Evolutionary conservation across 495 filamentous ascomycete species (phyloP).

Genomic region (Penicillium macrosclerotiorum): DNA sequence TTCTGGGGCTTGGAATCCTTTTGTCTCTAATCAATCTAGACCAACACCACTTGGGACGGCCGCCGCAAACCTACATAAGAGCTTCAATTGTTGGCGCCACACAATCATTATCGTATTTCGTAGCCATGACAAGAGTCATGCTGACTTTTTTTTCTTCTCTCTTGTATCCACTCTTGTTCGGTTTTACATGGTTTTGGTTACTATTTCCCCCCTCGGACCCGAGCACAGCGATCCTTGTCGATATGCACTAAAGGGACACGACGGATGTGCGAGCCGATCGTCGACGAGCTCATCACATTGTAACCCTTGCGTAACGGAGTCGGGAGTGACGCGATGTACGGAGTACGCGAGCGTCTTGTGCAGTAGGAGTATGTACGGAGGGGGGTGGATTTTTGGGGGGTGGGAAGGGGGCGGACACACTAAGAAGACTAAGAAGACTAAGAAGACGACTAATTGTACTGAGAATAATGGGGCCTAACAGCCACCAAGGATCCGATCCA

Average conservation of each 20-base stretch:
- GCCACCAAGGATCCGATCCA: not conserved
- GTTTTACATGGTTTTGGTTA: not conserved
- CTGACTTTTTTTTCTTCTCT: not conserved
- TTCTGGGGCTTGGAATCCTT: not conserved
- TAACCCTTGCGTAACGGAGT: conserved; percentile 44
- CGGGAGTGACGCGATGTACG: conserved; percentile 19
- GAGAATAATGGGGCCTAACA: too few relatives aligned
- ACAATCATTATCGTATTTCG: too few relatives aligned
- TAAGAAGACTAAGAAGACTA: too few relatives aligned
- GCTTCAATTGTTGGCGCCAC: too few relatives aligned
- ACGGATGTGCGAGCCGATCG: conserved; percentile 21
- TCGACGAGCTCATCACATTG: conserved; percentile 26
- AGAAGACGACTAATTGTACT: too few relatives aligned
- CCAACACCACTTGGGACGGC: too few relatives aligned
- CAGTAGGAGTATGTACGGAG: too few relatives aligned
- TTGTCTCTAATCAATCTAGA: too few relatives aligned
- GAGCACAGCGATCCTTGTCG: conserved; percentile 14
- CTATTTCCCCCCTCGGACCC: not conserved
- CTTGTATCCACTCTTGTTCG: not conserved
- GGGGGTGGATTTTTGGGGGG: too few relatives aligned
- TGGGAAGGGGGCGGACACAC: conserved; percentile 6
- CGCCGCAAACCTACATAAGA: too few relatives aligned
- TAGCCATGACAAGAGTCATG: too few relatives aligned
- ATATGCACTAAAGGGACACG: conserved; percentile 10
- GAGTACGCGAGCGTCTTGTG: too few relatives aligned